Base-by-base conservation (phyloP, 306 rosid species). In the Sechiopsis laciniata region DNA sequence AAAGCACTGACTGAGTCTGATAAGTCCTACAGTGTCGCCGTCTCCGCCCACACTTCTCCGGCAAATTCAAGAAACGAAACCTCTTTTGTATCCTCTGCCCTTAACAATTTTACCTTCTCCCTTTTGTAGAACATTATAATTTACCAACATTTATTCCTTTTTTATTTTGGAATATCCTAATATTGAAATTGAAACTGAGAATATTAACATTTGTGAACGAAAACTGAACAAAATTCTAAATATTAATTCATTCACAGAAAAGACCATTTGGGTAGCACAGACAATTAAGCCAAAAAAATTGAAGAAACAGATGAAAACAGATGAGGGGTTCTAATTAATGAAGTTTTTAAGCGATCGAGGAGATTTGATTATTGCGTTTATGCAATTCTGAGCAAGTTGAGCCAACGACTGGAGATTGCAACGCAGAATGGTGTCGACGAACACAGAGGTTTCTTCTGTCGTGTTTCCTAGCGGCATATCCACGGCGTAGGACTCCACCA, bases 341-440 rank as follows among this genome's bases (percentile, higher is more conserved):
- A 71, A 52, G 37, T 13, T 72, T 32, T 32, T 40, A 8, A 21
- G n/a, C 37, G 26, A 37, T 8, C 9, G 12, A 2, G 35, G 51
- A 17, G 13, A 16, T 3, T 24, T 22, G 61, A 50, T 54, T 79
- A 26, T 54, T 79, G 75, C 77, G 89, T 72, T 78, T 24, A 0
- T 82, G 77, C 60, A 86, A 63, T 84, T 82, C 83, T 85, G 92
- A 7, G 95, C 92, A 51, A 82, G 85, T 83, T 85, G 84, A 74
- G 97, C 91, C 51, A 95, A 87, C 0, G 96, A 91, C 78, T 91
- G 99, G 55, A 95, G 91, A 80, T 95, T 95, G 83, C 97, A 95
- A 32, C 96, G 88, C 10, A 95, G 89, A 69, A 95, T 95, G 24
- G 99, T 95, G 73, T 95, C 97, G 42, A 82, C 90, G 29, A 95